Conservation (phyloP, 2,329 filamentous ascomycete genomes). For the Colletotrichum eremochloae region DNA sequence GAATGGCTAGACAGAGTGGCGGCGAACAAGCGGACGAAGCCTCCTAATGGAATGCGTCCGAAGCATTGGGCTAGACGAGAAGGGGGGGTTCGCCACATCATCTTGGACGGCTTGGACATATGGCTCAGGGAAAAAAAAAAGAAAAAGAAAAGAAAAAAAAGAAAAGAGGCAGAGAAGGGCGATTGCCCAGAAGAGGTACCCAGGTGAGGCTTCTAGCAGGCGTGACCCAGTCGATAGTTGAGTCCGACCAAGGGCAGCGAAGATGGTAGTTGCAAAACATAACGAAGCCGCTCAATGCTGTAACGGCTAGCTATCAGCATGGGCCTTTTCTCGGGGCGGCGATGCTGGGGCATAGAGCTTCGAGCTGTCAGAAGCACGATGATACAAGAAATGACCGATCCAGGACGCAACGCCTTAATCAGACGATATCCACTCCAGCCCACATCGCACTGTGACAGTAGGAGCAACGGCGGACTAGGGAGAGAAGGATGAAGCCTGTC, state of each 20-base stretch:
- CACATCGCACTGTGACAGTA: slow-evolving; percentile 30
- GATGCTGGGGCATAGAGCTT: slow-evolving; percentile 14
- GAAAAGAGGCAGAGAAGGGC: not conserved
- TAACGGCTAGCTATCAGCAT: not conserved
- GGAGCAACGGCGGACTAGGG: slow-evolving; percentile 12
- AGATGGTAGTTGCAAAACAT: slow-evolving; percentile 17
- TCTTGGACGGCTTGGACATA: slow-evolving; percentile 13
- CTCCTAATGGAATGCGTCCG: slow-evolving; percentile 13
- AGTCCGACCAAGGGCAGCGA: not conserved
- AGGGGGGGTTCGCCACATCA: slow-evolving; percentile 7
- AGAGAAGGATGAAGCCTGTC: slow-evolving; percentile 30
- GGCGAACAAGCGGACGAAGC: slow-evolving; percentile 6
- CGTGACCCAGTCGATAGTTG: not conserved
- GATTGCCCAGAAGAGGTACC: not conserved
- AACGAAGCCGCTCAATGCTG: slow-evolving; percentile 23
- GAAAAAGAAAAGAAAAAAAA: not conserved
- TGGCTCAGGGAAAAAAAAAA: not conserved
- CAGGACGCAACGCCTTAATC: slow-evolving; percentile 29
- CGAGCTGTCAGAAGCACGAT: slow-evolving; percentile 30
- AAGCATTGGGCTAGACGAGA: slow-evolving; percentile 10
- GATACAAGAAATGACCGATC: slow-evolving; percentile 36
- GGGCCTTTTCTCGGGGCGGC: slow-evolving; percentile 11
- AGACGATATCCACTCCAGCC: slow-evolving; percentile 38
- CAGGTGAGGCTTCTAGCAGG: not conserved
- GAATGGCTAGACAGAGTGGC: slow-evolving; percentile 11